A percentile compares a stretch with the other conserved stretches of the same genome.
Evolutionary conservation across 2,329 filamentous ascomycete species (phyloP).

Genomic region (Septoria petroselini): DNA sequence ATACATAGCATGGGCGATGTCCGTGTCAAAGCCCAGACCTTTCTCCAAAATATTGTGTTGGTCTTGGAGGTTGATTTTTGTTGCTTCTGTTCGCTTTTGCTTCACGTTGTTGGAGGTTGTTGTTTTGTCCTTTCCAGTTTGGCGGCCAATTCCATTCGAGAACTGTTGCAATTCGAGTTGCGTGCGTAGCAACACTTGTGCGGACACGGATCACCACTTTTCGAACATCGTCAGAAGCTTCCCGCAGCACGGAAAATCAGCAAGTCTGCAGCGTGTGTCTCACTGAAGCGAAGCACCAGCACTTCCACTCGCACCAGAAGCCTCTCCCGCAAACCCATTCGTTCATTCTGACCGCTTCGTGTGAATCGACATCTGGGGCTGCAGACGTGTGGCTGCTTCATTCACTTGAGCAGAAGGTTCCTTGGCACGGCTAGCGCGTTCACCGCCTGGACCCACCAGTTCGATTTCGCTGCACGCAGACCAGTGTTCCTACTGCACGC

Average conservation of each 20-base stretch:
- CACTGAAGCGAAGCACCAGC: too few relatives aligned
- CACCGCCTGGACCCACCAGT: neutral
- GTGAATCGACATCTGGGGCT: too few relatives aligned
- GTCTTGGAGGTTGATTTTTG: slow-evolving; percentile 23
- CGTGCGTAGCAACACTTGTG: neutral
- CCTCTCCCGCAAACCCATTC: too few relatives aligned
- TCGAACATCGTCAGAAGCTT: neutral
- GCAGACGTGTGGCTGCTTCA: neutral
- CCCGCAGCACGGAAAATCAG: neutral
- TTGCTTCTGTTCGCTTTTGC: slow-evolving; percentile 22
- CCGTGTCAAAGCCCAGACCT: slow-evolving; percentile 14
- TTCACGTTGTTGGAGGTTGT: slow-evolving; percentile 23
- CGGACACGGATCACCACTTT: neutral
- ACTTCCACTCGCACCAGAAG: too few relatives aligned
- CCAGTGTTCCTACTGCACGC: slow-evolving; percentile 10
- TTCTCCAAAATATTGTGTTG: slow-evolving; percentile 15
- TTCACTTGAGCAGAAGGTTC: neutral
- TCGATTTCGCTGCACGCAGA: slow-evolving; percentile 3
- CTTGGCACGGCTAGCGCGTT: neutral
- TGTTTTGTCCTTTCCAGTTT: slow-evolving; percentile 20
- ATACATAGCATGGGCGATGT: slow-evolving; percentile 21
- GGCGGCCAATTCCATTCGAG: slow-evolving; percentile 12
- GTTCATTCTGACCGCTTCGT: too few relatives aligned
- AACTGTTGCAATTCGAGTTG: slow-evolving; percentile 9
- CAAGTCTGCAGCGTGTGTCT: too few relatives aligned